Base-by-base conservation (phyloP, 495 filamentous ascomycete species). In the Cercophora samala region DNA sequence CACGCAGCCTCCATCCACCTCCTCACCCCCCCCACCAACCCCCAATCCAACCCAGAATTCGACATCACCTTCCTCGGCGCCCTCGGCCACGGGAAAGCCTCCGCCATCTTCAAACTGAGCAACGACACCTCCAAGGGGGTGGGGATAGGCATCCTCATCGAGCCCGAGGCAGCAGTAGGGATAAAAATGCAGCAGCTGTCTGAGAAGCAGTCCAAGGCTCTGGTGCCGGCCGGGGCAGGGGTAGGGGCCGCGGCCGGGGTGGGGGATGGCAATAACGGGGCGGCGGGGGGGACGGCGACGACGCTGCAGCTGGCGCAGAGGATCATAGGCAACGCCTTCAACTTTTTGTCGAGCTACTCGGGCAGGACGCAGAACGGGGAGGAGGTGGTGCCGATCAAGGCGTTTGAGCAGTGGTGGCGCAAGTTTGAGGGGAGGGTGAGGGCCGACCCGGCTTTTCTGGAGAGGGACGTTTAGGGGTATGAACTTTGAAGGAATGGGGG, bases 281-380 rank as follows among this genome's bases (percentile, higher is more conserved):
- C 72, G 68, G 62, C 66, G 74, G 64, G 68, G 68, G 46, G 64
- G 67, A 26, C 70, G 58, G 64, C 73, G 56, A 62, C 83, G 46
- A 93, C 92, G 13, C 86, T 93, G 72, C 80, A 90, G 25, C 81
- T 99, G 18, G 95, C 95, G 60, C 93, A 97, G 80, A 80, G 92
- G 65, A 97, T 99, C 66, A 97, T 98, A 69, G 88, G 89, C 68
- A 96, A 97, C 76, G 93, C 93, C n/a, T 99, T 97, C 72, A 97
- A 98, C 77, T 98, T 96, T 75, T 81, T 99, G 56, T 88, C 93
- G 23, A 91, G 93, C 71, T 98, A 96, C 83, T 90, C 89, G 56
- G 21, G 18, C 18, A 83, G 82, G 58, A 78, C 76, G 72, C 76
- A 77, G 0, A 79, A 79, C 18, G 70, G 86, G 13, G 84, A 89